Evolutionary conservation across 345 rosid genomes (phyloP), one percentile per base, ranked within the genome.

Genomic region (Arabidopsis suecica): DNA sequence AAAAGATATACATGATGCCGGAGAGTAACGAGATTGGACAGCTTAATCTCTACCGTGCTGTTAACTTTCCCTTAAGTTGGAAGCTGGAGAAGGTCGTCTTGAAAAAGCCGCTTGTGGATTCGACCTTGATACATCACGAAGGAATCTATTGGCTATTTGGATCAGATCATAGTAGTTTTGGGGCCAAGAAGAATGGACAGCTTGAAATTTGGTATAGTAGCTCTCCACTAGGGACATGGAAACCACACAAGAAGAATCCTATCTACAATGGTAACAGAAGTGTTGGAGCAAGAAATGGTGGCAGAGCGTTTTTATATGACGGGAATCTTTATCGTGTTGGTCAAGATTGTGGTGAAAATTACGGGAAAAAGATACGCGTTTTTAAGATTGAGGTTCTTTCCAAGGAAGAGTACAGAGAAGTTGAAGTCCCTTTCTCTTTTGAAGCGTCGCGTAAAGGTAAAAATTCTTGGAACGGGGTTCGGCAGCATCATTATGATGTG

Each of bases 181-280:
- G 91, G 51, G 47, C 83, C 30, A 78, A 73, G 63, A 89, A 81
- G 82, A 95, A 95, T 45, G 97, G 98, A 30, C 94, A 84, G 41
- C 84, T 92, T 22, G 99, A 90, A 49, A 89, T 95, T 62, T 95
- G 98, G 99, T 84, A 89, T 30, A 86, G 96, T 47, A 84, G 41
- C 83, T 85, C 94, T 3, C 99, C 98, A 34, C 83, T 95, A 48
- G 99, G 99, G 51, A 94, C 97, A 13, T 95, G 98, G 98, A 88
- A 80, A 81, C 91, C 91, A 41, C 97, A 95, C 87, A 90, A 84
- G 85, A 87, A 83, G 82, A 90, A 93, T 70, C 99, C 99, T 30
- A 71, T 95, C 54, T 85, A 95, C 63, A 93, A 90, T 50, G 79
- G 81, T 9, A 68, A 84, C 67, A 83, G 58, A 62, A 84, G 84